Conservation (phyloP, 2,329 filamentous ascomycete species). For the Chrysosporium queenslandicum region DNA sequence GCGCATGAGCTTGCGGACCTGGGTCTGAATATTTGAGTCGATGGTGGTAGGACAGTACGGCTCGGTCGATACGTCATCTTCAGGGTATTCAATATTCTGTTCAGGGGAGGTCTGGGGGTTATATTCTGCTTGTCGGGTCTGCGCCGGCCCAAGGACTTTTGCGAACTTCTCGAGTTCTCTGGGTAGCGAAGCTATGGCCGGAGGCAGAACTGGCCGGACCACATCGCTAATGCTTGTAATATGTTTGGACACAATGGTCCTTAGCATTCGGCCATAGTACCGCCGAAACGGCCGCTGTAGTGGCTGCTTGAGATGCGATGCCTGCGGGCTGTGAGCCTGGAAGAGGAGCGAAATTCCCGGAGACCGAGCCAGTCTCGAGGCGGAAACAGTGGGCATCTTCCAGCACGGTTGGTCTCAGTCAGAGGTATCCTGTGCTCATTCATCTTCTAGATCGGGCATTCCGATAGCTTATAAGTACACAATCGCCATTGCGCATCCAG, state of each 20-base stretch:
- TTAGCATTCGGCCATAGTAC: constrained; percentile 15
- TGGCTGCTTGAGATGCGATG: background rate
- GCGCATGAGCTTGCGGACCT: constrained; percentile 43
- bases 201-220: constrained; percentile 15
- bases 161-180: constrained; percentile 1
- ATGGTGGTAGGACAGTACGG: background rate
- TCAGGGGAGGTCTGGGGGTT: background rate
- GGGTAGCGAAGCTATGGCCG: background rate
- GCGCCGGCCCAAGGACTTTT: background rate
- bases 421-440: background rate
- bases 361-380: constrained; percentile 9
- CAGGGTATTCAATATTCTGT: constrained; percentile 4
- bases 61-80: constrained; percentile 14
- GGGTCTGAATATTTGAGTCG: constrained; percentile 15
- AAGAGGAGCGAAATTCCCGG: constrained; percentile 6
- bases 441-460: constrained; percentile 2
- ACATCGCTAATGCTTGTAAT: constrained; percentile 16
- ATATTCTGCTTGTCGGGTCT: constrained; percentile 3
- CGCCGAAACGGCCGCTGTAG: constrained; percentile 6
- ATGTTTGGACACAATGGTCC: constrained; percentile 18
- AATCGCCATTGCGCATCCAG: background rate
- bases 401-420: background rate
- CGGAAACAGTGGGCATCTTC: constrained; percentile 15
- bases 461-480: background rate
- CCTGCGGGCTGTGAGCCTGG: background rate